These are phyloP conservation scores for Rhexocercosporidium sp. DNA, from an alignment of 2,329 filamentous ascomycete genomes.

Conservation along the genomic window DNA sequence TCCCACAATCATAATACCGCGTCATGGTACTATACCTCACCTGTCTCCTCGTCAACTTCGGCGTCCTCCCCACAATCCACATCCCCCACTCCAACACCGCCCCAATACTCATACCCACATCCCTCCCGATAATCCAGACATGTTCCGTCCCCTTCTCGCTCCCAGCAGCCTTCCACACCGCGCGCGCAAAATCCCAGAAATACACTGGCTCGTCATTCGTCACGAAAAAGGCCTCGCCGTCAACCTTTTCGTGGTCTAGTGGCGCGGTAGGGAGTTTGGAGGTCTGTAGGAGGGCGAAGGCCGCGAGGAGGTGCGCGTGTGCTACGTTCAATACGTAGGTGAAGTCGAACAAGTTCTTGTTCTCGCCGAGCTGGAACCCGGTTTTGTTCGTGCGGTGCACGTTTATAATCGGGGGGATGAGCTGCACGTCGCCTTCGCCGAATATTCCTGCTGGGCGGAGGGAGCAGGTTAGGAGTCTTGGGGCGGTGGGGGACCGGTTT, in stretches of 20 bases:
- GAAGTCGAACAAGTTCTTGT: slow-evolving; percentile 72
- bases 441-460: slow-evolving; percentile 90
- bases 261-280: slow-evolving; percentile 53
- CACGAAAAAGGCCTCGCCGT: slow-evolving; percentile 88
- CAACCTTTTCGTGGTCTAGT: slow-evolving; percentile 75
- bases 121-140: slow-evolving; percentile 60
- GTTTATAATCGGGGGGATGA: slow-evolving; percentile 74
- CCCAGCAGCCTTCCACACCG: slow-evolving; percentile 73
- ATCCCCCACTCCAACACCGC: slow-evolving; percentile 58
- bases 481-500: slow-evolving; percentile 60
- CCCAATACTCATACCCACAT: slow-evolving; percentile 57
- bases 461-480: slow-evolving; percentile 73
- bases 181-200: slow-evolving; percentile 87
- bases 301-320: slow-evolving; percentile 82
- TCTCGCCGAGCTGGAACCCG: slow-evolving; percentile 80
- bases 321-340: slow-evolving; percentile 73
- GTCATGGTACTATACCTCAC: slow-evolving; percentile 74
- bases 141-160: slow-evolving; percentile 55
- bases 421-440: slow-evolving; percentile 83
- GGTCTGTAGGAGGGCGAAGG: slow-evolving; percentile 55
- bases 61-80: slow-evolving; percentile 54
- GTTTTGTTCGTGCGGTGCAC: slow-evolving; percentile 73
- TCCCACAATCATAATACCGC: slow-evolving; percentile 77
- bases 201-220: slow-evolving; percentile 89
- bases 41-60: slow-evolving; percentile 52